Evolutionary conservation across 2,329 filamentous ascomycete species (phyloP), one percentile per base, ranked within the genome.

Genomic region (Pseudogymnoascus sp.): DNA sequence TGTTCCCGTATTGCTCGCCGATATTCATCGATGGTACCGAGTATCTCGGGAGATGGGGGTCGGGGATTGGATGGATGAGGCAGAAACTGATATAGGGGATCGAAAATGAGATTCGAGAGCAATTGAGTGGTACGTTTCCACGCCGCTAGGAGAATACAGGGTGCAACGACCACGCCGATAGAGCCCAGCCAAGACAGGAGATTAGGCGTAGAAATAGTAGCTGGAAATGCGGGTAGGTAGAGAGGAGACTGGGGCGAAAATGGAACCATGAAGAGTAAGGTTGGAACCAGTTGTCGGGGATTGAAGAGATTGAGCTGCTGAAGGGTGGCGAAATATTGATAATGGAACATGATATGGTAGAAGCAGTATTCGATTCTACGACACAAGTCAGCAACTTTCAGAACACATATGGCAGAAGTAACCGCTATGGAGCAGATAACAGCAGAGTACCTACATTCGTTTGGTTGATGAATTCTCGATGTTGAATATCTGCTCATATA

Each of bases 281-380:
- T 65, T 2, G 70, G 70, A 4, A 71, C 59, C 7, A 64, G 54
- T 20, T 58, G 63, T 7, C 61, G 63, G 6, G 63, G 38, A 12
- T 69, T 62, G 11, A 72, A 65, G 18, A 73, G 63, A 33, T 67
- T 62, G 6, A 73, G 64, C 43, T 73, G 71, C 37, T 72, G 69
- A 2, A 72, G 65, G 33, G 69, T 67, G 14, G 70, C 67, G 63
- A 71, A 72, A 59, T 71, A 64, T 6, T 67, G 66, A 37, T 71
- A 63, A 57, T 72, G 68, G 4, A 72, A 58, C 2, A 63, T 67
- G 28, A 69, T 60, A 58, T 69, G 71, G 14, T 47, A 63, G 39
- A 68, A 68, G 8, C 58, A 43, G 18, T 62, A 16, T 38, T 69
- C 63, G 8, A 68, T 39, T 20, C 70, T 72, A 37, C 12, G n/a